These are phyloP conservation scores for Russula foetens DNA, from an alignment of 768 basidiomycete species.

Conservation along the genomic window DNA sequence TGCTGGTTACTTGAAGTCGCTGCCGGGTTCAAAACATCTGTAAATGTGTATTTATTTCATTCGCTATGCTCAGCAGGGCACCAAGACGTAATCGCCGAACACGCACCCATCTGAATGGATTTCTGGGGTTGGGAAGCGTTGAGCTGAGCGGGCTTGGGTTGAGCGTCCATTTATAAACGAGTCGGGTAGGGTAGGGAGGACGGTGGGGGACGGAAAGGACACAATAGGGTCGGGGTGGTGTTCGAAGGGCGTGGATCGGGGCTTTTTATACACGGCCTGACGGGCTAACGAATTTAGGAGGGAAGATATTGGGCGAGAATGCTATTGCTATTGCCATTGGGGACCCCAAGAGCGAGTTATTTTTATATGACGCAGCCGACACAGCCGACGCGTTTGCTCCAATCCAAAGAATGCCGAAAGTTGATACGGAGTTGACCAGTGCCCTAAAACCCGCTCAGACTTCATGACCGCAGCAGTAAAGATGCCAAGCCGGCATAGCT, in stretches of 20 bases:
- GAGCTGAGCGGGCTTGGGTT: slow-evolving; percentile 24
- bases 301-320: too few species aligned
- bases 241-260: background rate
- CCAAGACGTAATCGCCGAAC: background rate
- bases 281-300: background rate
- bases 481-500: too few species aligned
- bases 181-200: background rate
- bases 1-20: slow-evolving; percentile 28
- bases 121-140: slow-evolving; percentile 51
- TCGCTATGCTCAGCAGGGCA: background rate
- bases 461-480: too few species aligned
- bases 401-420: background rate
- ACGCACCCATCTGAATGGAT: slow-evolving; percentile 56
- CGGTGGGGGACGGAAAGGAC: background rate
- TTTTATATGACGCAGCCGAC: too few species aligned
- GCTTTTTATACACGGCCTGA: background rate
- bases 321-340: too few species aligned
- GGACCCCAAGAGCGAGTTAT: too few species aligned
- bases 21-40: slow-evolving; percentile 42
- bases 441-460: too few species aligned
- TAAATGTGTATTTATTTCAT: background rate
- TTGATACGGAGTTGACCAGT: too few species aligned
- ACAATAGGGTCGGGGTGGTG: background rate
- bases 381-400: too few species aligned
- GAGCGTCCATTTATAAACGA: slow-evolving; percentile 24